Evolutionary conservation across 192 early-diverging fungal species (phyloP).

Genomic region (Coemansia reversa): DNA sequence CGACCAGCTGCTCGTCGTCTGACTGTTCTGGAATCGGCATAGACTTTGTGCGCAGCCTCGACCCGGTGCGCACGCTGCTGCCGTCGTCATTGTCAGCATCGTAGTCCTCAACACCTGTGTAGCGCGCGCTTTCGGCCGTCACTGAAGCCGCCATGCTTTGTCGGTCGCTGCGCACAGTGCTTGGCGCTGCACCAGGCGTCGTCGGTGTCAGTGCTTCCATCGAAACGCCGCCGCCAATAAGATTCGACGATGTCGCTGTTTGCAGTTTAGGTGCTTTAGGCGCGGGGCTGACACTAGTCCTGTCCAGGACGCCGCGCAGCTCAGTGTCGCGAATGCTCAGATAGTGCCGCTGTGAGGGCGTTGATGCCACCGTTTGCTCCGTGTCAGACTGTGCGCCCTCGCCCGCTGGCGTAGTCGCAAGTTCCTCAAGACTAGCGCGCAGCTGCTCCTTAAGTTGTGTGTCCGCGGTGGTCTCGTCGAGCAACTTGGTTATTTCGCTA

Average conservation of each 20-base stretch:
- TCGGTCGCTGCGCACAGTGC: conserved; percentile 38
- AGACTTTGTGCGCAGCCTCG: conserved; percentile 10
- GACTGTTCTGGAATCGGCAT: conserved; percentile 9
- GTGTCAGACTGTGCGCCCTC: conserved; percentile 32
- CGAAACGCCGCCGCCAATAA: conserved; percentile 50
- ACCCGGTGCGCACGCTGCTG: background rate
- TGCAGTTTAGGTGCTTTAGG: conserved; percentile 27
- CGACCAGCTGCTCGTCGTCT: background rate
- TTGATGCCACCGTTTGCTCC: conserved; percentile 28
- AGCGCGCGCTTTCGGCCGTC: conserved; percentile 26
- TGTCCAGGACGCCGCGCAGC: conserved; percentile 47
- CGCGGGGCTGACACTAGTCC: conserved; percentile 48
- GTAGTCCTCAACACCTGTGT: background rate
- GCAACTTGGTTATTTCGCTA: conserved; percentile 38
- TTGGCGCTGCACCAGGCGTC: conserved; percentile 15
- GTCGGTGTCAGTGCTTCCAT: conserved; percentile 28
- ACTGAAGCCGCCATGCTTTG: conserved; percentile 42
- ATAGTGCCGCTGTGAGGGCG: conserved; percentile 37
- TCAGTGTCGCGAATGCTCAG: conserved; percentile 50
- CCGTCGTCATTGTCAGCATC: background rate
- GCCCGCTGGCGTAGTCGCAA: conserved; percentile 22
- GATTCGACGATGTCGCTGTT: conserved; percentile 11
- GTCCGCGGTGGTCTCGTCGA: conserved; percentile 37
- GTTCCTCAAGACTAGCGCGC: conserved; percentile 46
- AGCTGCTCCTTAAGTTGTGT: conserved; percentile 49